Evolutionary conservation across 163 green algal genomes (phyloP).

Genomic region (Scenedesmus sp.): DNA sequence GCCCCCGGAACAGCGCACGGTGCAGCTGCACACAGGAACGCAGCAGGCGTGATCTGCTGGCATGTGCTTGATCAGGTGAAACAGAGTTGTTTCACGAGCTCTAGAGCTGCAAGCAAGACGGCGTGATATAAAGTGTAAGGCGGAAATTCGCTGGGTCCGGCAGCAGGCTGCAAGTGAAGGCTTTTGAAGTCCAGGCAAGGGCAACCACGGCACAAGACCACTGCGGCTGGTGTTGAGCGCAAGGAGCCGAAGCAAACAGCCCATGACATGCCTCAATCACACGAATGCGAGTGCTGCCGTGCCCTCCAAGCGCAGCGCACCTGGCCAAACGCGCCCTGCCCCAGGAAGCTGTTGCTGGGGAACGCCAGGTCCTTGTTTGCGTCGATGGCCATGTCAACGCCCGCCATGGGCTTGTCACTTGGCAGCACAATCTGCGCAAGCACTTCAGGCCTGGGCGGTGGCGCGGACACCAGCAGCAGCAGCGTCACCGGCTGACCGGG

Average conservation of each 20-base stretch:
- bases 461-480: conserved; percentile 43
- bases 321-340: conserved; percentile 41
- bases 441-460: neutral
- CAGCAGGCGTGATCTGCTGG: neutral
- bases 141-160: too few species aligned
- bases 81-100: too few species aligned
- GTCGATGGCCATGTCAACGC: conserved; percentile 43
- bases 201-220: too few species aligned
- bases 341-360: conserved; percentile 46
- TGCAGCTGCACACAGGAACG: conserved; percentile 24
- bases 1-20: conserved; percentile 11
- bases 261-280: too few species aligned
- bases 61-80: too few species aligned
- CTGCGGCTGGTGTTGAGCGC: too few species aligned
- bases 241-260: too few species aligned
- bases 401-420: neutral
- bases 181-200: too few species aligned
- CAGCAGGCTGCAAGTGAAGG: too few species aligned
- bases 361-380: conserved; percentile 42
- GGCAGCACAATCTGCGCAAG: conserved; percentile 41
- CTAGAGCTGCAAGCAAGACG: too few species aligned
- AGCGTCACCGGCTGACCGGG: neutral
- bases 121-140: too few species aligned
- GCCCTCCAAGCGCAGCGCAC: neutral
- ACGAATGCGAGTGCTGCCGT: neutral